Conservation (phyloP, 2,329 filamentous ascomycete genomes). For the Fusarium multiceps region DNA sequence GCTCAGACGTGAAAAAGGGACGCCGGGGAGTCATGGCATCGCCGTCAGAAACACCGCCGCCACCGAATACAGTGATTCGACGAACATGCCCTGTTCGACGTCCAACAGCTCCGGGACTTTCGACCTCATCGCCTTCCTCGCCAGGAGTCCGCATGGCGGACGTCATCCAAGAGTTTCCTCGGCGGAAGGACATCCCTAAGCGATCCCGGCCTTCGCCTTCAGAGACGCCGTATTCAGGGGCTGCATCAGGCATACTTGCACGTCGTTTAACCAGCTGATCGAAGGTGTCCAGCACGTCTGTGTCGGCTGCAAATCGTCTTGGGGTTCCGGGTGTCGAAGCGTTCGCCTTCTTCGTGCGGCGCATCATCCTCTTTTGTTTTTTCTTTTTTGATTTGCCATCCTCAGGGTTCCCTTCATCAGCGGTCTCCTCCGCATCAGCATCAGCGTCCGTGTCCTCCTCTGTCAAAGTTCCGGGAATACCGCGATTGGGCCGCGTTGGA, state of each 20-base stretch:
- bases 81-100: slow-evolving; percentile 72
- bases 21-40: slow-evolving; percentile 68
- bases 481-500: slow-evolving; percentile 60
- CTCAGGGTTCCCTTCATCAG: slow-evolving; percentile 72
- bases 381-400: slow-evolving; percentile 57
- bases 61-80: slow-evolving; percentile 73
- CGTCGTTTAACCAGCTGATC: slow-evolving; percentile 69
- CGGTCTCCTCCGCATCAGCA: slow-evolving; percentile 86
- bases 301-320: slow-evolving; percentile 57
- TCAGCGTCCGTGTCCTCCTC: slow-evolving; percentile 63
- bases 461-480: slow-evolving; percentile 64
- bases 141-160: slow-evolving; percentile 60
- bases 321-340: slow-evolving; percentile 75
- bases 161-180: slow-evolving; percentile 69
- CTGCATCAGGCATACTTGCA: slow-evolving; percentile 72
- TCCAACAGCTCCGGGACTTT: slow-evolving; percentile 59
- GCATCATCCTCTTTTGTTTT: slow-evolving; percentile 73
- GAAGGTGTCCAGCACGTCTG: slow-evolving; percentile 55
- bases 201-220: slow-evolving; percentile 79
- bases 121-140: slow-evolving; percentile 64
- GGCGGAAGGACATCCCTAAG: slow-evolving; percentile 61
- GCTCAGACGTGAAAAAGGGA: slow-evolving; percentile 71
- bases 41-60: slow-evolving; percentile 72
- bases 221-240: slow-evolving; percentile 73
- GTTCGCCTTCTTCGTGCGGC: slow-evolving; percentile 64